Evolutionary conservation across 2,329 filamentous ascomycete species (phyloP).

Genomic region (Pseudogymnoascus destructans): DNA sequence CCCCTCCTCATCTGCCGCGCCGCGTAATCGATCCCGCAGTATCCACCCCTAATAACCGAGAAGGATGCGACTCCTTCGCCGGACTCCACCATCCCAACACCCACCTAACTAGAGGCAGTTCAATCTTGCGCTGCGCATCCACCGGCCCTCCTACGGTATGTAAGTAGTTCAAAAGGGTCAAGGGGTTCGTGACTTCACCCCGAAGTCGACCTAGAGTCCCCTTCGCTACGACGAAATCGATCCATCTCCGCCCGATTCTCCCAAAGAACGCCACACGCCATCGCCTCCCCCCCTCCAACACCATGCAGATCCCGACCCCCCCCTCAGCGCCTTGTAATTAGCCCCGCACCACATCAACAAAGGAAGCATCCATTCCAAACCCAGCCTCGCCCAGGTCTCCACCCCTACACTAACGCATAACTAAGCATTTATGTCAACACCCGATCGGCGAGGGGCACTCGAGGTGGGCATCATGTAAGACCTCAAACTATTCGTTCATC

Average conservation of each 20-base stretch:
- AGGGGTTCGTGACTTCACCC: not conserved
- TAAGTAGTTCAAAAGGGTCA: not conserved
- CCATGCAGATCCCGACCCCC: not conserved
- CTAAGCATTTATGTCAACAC: not conserved
- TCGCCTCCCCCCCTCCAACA: no score
- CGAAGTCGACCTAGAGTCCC: no score
- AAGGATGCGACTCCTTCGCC: not conserved
- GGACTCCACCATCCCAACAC: not conserved
- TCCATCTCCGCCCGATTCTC: no score
- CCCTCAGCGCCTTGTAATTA: not conserved
- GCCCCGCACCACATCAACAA: not conserved
- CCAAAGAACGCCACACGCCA: no score
- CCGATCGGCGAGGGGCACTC: not conserved
- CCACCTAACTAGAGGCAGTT: not conserved
- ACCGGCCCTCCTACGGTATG: not conserved
- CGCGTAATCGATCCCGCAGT: not conserved
- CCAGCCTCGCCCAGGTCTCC: not conserved
- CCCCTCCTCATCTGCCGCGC: not conserved
- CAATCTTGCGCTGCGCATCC: not conserved
- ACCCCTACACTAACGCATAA: not conserved
- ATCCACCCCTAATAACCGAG: not conserved
- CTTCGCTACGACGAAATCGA: no score
- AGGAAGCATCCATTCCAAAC: not conserved
- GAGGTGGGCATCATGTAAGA: not conserved
- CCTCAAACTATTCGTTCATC: not conserved